Conservation (phyloP, 441 rosid genomes). For the Populus hybrid region DNA sequence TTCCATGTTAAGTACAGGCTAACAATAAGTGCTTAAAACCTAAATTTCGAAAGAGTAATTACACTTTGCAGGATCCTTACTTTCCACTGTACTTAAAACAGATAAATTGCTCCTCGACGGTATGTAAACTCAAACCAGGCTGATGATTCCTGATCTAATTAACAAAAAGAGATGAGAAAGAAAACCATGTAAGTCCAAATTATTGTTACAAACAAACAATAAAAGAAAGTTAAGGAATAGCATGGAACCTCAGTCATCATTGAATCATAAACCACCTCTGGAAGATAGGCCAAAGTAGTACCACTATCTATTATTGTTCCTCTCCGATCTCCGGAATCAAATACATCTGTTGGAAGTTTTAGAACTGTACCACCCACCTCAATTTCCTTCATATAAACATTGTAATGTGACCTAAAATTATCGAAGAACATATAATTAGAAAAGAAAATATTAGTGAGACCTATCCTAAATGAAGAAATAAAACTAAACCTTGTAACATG, state of each 20-base stretch:
- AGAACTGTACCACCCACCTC: conserved; percentile 62
- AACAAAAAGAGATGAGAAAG: background rate
- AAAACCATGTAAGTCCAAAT: background rate
- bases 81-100: conserved; percentile 57
- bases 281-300: conserved; percentile 88
- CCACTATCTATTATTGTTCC: conserved; percentile 95
- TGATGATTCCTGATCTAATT: conserved; percentile 54
- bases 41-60: conserved; percentile 9
- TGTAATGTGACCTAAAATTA: conserved; percentile 79
- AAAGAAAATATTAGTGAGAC: conserved; percentile 12
- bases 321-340: conserved; percentile 46
- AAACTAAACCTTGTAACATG: background rate
- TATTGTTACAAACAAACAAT: conserved; percentile 1
- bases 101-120: conserved; percentile 65
- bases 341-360: conserved; percentile 49
- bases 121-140: conserved; percentile 48
- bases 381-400: conserved; percentile 60
- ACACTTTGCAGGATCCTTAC: conserved; percentile 43
- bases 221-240: conserved; percentile 4
- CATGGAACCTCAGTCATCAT: conserved; percentile 43
- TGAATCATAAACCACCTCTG: conserved; percentile 45
- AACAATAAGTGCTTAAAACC: background rate
- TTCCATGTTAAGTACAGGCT: background rate
- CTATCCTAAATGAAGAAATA: background rate
- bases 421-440: conserved; percentile 19